Evolutionary conservation across 495 filamentous ascomycete species (phyloP).

Genomic region (Aspergillus wentii): DNA sequence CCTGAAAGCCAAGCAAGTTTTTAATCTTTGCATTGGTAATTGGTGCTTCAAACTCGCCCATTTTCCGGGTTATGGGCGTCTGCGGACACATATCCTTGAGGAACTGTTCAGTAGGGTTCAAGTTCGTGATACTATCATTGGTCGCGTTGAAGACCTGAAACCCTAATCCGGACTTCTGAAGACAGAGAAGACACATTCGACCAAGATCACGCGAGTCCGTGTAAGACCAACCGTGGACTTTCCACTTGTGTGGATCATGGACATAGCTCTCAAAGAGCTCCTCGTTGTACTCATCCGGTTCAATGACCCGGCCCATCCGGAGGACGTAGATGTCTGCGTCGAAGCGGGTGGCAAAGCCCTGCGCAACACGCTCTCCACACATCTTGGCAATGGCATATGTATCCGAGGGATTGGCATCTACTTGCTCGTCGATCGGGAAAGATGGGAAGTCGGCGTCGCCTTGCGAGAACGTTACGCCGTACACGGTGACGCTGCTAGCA

Average conservation of each 20-base stretch:
- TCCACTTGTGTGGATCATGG: slow-evolving; percentile 40
- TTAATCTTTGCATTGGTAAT: not conserved
- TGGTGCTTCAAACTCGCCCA: not conserved
- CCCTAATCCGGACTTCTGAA: slow-evolving; percentile 45
- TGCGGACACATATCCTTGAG: slow-evolving; percentile 11
- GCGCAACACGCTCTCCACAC: slow-evolving; percentile 50
- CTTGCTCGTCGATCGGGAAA: slow-evolving; percentile 54
- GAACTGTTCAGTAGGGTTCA: slow-evolving; percentile 41
- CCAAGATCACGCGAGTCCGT: slow-evolving; percentile 56
- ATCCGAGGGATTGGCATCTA: slow-evolving; percentile 50
- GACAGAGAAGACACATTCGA: slow-evolving; percentile 49
- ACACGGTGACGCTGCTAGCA: slow-evolving; percentile 52
- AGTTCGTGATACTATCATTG: slow-evolving; percentile 52
- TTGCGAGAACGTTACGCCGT: slow-evolving; percentile 55
- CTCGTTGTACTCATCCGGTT: slow-evolving; percentile 52
- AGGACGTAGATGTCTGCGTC: slow-evolving; percentile 54
- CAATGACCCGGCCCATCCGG: slow-evolving; percentile 54
- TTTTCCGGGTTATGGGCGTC: not conserved
- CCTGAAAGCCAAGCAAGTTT: not conserved
- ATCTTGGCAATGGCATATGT: slow-evolving; percentile 57
- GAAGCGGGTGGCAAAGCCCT: slow-evolving; percentile 51
- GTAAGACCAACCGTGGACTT: slow-evolving; percentile 56
- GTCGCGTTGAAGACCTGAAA: slow-evolving; percentile 61
- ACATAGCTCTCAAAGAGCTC: slow-evolving; percentile 45
- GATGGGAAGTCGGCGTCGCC: slow-evolving; percentile 50